Base-by-base conservation (phyloP, 805 yeast species). In the Ogataea trehaloabstinens region DNA sequence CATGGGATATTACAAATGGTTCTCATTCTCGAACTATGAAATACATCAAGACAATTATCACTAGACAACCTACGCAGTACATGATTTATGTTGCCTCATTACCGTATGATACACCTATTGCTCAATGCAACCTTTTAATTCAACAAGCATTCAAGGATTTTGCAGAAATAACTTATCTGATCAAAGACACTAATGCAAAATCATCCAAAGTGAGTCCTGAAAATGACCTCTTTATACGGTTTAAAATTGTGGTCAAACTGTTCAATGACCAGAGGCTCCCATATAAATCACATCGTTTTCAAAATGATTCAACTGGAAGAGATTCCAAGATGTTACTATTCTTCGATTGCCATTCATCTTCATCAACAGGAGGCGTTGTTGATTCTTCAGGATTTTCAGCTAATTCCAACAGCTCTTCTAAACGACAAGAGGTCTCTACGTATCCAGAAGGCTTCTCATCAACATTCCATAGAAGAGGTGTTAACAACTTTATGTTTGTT, bases 381-480 rank as follows among this genome's bases (percentile, higher is more conserved):
- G 42, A 22, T 10, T 11, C 35, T 4, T 15, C 28, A 13, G 18
- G 29, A 7, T 20, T 34, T 10, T 18, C 25, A 7, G 13, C 35
- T 7, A n/a, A 24, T 1, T 20, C 35, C 6, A 32, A 34, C 27
- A 30, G 38, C 16, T 5, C 42, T 4, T 37, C 50, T 15, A 48
- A 49, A 35, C 18, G 48, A 28, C 44, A 44, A 30, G 61, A 56
- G 22, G 49, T 60, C 8, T 53, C 60, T 16, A 48, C 61, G 12
- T 67, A 68, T 37, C 77, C 77, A 1, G 76, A 72, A 45, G 76
- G 77, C 0, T 72, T 71, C 35, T 61, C 75, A 2, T 71, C 76
- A 1, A 72, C 76, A 4, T 71, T 72, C 49, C 73, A 72, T 49
- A 61, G 67, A 33, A 52, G 76, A 32, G 74, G 74, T 3, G 60